Conservation (phyloP, 225 moss, liverwort and hornwort species). For the Physcomitrium patens region DNA sequence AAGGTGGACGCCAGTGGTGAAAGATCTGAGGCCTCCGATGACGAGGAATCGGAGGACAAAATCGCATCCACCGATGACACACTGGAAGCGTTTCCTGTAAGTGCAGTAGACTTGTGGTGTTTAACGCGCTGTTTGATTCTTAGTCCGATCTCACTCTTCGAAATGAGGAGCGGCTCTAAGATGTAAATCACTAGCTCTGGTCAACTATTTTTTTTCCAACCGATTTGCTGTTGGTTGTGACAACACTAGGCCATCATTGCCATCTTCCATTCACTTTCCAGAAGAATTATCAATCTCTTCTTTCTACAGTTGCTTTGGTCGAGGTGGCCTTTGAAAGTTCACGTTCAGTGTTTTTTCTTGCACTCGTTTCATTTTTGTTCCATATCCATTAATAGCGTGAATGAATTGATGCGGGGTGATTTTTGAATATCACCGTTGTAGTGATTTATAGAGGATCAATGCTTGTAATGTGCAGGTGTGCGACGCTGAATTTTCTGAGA, state of each 20-base stretch:
- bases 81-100: slow-evolving; percentile 66
- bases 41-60: slow-evolving; percentile 34
- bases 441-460: slow-evolving; percentile 4
- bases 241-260: not conserved
- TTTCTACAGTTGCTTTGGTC: slow-evolving; percentile 17
- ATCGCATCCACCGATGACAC: slow-evolving; percentile 40
- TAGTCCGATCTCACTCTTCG: not conserved
- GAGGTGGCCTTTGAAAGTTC: not conserved
- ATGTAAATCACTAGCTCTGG: slow-evolving; percentile 25
- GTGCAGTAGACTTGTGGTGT: slow-evolving; percentile 32
- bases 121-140: slow-evolving; percentile 3
- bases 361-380: not conserved
- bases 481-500: slow-evolving; percentile 67
- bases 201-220: slow-evolving; percentile 3
- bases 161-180: not conserved
- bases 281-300: slow-evolving; percentile 4
- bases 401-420: too few species aligned
- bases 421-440: not conserved
- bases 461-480: slow-evolving; percentile 66
- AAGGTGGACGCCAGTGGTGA: slow-evolving; percentile 63
- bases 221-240: slow-evolving; percentile 13
- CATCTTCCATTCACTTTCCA: not conserved
- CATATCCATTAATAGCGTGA: not conserved
- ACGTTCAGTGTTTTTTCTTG: slow-evolving; percentile 1
- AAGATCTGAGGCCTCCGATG: slow-evolving; percentile 38